phyloP scores from a whole-genome alignment of 305 asterid genomes.

The Fraxinus latifolia region DNA sequence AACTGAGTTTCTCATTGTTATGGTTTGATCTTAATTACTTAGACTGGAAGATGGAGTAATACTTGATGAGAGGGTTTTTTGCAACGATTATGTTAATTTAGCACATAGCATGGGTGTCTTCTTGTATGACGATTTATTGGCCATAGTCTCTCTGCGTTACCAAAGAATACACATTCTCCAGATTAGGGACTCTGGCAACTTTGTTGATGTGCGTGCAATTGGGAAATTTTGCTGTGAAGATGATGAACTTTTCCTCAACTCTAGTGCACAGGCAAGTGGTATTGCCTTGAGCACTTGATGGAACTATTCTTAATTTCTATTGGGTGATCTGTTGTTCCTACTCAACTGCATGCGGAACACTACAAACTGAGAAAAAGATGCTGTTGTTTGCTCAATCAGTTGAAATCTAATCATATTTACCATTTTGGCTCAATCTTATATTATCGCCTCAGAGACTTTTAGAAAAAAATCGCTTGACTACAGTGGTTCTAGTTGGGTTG shows the following conservation, averaged over 20 bases:
- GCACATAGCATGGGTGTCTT: slow-evolving; percentile 83
- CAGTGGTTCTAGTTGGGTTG: not conserved
- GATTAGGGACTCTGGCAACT: slow-evolving; percentile 86
- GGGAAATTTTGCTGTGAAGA: slow-evolving; percentile 93
- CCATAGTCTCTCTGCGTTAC: slow-evolving; percentile 86
- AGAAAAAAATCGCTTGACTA: not conserved
- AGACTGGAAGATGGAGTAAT: slow-evolving; percentile 87
- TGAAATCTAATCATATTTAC: slow-evolving; percentile 5
- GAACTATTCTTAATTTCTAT: slow-evolving; percentile 9
- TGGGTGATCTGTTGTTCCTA: not conserved
- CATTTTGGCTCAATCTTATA: not conserved
- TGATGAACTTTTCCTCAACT: slow-evolving; percentile 86
- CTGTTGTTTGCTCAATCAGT: not conserved
- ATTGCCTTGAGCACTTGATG: slow-evolving; percentile 29
- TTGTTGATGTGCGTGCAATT: slow-evolving; percentile 73
- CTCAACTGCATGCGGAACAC: not conserved
- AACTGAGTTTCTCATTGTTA: slow-evolving; percentile 10
- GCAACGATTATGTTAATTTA: slow-evolving; percentile 85
- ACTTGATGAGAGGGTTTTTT: slow-evolving; percentile 80
- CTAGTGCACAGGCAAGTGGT: slow-evolving; percentile 80
- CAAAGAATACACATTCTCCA: slow-evolving; percentile 93
- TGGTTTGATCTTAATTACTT: slow-evolving; percentile 23
- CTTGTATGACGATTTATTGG: slow-evolving; percentile 89
- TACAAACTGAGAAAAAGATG: not conserved
- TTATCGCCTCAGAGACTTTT: not conserved